These are phyloP conservation scores for Penicillium sp. DNA, from an alignment of 2,329 filamentous ascomycete species.

Conservation along the genomic window DNA sequence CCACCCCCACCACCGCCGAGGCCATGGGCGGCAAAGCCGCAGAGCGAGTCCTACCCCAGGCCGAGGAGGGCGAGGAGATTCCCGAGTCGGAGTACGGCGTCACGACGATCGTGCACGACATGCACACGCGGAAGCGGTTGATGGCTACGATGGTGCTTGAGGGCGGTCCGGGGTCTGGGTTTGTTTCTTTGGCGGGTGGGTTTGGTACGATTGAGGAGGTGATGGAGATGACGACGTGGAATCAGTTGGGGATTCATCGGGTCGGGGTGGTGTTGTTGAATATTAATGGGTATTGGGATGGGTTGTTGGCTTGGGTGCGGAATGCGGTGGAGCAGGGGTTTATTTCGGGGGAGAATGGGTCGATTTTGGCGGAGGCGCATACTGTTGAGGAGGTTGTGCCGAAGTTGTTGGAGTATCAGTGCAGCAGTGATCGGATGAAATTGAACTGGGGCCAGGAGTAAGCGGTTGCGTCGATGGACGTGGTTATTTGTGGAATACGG, in stretches of 20 bases:
- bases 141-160: conserved; percentile 88
- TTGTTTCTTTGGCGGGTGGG: conserved; percentile 84
- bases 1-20: conserved; percentile 37
- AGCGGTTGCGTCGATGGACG: not conserved
- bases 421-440: conserved; percentile 73
- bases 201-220: conserved; percentile 97
- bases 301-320: conserved; percentile 77
- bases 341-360: conserved; percentile 67
- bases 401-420: conserved; percentile 72
- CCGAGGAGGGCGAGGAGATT: conserved; percentile 28
- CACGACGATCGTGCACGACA: conserved; percentile 88
- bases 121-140: conserved; percentile 93
- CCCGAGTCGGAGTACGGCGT: conserved; percentile 65
- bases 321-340: conserved; percentile 77
- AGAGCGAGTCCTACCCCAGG: conserved; percentile 62
- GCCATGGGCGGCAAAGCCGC: conserved; percentile 39
- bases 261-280: conserved; percentile 80
- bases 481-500: not conserved
- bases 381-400: conserved; percentile 71
- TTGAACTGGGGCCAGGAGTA: conserved; percentile 77
- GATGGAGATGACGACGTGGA: conserved; percentile 93
- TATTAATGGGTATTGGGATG: conserved; percentile 89
- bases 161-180: conserved; percentile 80
- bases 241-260: conserved; percentile 90
- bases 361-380: conserved; percentile 77